Evolutionary conservation across 768 basidiomycete genomes (phyloP), one percentile per base, ranked within the genome.

Genomic region (Termitomyces sp.): DNA sequence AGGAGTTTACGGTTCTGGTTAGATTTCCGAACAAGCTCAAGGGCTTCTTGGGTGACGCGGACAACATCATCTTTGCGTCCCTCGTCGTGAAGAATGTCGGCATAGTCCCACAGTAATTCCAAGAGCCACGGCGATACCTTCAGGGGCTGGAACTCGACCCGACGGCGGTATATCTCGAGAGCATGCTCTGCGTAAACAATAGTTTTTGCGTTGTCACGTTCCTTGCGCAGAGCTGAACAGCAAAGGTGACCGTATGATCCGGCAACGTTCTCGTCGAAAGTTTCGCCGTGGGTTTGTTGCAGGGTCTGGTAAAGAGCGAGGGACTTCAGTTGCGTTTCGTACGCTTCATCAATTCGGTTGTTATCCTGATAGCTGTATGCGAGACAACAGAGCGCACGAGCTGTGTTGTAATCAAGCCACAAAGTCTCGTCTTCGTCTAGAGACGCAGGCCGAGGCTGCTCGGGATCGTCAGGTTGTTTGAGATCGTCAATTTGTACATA

Each of bases 361-460:
- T 41, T 33, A 18, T 59, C 54, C n/a, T 55, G 44, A 6, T 56
- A 39, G 39, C 54, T 56, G 44, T 31, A 56, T 3, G 58, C 50
- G 10, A 59, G 44, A 25, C 50, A 46, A 18, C 35, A 44, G 3
- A 54, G 41, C 5, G 58, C 54, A 16, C 58, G 58, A 46, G 50
- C 58, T 1, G 50, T 59, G 31, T 56, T 59, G 33, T 31, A 56
- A 25, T 59, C 44, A 18, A 59, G 42, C 54, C 57, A 56, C 20
- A 52, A n/a, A 5, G 49, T 44, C 16, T 49, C 50, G 10, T 56
- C 50, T 11, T 52, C 45, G n/a, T 59, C 57, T 29, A 49, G 35
- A 29, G 39, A 38, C 11, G 25, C 32, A 31, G 22, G 39, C 7
- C 18, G 25, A 41, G 41, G 39, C 12, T 15, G 49, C 3, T 32